Conservation (phyloP, 2,329 filamentous ascomycete species). For the Fusarium paranaense region DNA sequence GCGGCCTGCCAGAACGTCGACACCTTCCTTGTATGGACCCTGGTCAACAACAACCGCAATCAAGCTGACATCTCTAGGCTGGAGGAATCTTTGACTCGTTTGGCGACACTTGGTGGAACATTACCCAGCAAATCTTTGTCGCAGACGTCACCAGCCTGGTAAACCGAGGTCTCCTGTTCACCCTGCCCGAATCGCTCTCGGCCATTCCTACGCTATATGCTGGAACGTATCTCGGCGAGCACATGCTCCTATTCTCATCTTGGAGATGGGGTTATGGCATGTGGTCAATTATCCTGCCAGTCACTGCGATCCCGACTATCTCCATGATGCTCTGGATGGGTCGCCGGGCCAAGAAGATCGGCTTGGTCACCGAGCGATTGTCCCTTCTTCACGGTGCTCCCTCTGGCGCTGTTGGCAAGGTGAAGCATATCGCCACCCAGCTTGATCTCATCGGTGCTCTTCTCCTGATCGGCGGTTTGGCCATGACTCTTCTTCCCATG, state of each 20-base stretch:
- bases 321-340: slow-evolving; percentile 35
- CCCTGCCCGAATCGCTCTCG: slow-evolving; percentile 27
- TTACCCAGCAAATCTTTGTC: slow-evolving; percentile 34
- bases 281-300: slow-evolving; percentile 20
- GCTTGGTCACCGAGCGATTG: not conserved
- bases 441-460: slow-evolving; percentile 26
- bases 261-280: slow-evolving; percentile 37
- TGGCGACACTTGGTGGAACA: slow-evolving; percentile 34
- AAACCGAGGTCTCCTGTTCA: slow-evolving; percentile 32
- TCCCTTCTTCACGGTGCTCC: slow-evolving; percentile 14
- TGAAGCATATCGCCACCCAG: slow-evolving; percentile 6
- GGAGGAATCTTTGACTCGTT: slow-evolving; percentile 34
- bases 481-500: slow-evolving; percentile 31
- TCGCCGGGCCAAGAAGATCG: slow-evolving; percentile 8
- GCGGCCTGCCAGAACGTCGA: slow-evolving; percentile 29
- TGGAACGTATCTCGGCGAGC: slow-evolving; percentile 34
- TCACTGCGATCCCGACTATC: slow-evolving; percentile 27
- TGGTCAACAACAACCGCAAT: rapidly evolving
- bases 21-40: slow-evolving; percentile 33
- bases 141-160: slow-evolving; percentile 31
- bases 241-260: slow-evolving; percentile 13
- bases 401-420: not conserved
- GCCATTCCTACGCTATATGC: slow-evolving; percentile 32
- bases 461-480: slow-evolving; percentile 24
- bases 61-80: slow-evolving; percentile 10